Evolutionary conservation across 371 early-diverging fungal genomes (phyloP).

Genomic region (Apophysomyces sp.): DNA sequence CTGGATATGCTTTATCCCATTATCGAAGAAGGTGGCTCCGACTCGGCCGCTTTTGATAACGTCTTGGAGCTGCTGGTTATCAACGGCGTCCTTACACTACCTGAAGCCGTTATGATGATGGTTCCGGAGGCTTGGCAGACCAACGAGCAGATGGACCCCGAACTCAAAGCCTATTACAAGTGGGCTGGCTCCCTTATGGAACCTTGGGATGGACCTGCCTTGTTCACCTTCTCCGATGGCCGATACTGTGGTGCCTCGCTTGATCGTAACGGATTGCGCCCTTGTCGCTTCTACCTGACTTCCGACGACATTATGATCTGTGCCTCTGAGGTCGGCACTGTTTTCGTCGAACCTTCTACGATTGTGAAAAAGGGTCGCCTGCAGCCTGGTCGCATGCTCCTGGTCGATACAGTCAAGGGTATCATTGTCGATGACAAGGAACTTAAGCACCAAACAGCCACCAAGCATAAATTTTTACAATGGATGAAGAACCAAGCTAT

Average conservation of each 20-base stretch:
- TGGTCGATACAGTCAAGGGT: conserved; percentile 95
- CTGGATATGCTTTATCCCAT: conserved; percentile 89
- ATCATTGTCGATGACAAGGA: conserved; percentile 87
- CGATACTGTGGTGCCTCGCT: conserved; percentile 94
- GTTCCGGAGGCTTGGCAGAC: conserved; percentile 98
- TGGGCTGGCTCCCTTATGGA: conserved; percentile 98
- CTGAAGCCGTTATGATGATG: conserved; percentile 97
- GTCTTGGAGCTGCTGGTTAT: conserved; percentile 92
- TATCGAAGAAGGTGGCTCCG: conserved; percentile 95
- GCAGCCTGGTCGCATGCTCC: conserved; percentile 94
- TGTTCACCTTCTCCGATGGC: conserved; percentile 95
- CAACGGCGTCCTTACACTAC: conserved; percentile 86
- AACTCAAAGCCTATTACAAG: conserved; percentile 90
- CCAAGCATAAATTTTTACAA: conserved; percentile 70
- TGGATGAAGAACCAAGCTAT: conserved; percentile 87
- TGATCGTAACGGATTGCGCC: conserved; percentile 96
- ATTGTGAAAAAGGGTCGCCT: conserved; percentile 91
- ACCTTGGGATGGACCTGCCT: conserved; percentile 98
- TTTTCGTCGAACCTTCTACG: conserved; percentile 78
- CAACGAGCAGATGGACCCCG: conserved; percentile 79
- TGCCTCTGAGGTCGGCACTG: conserved; percentile 95
- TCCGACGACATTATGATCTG: conserved; percentile 93
- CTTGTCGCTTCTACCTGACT: conserved; percentile 94
- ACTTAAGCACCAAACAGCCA: conserved; percentile 76
- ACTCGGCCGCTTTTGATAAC: conserved; percentile 96